A percentile compares a stretch with the other conserved stretches of the same genome.
phyloP scores from a whole-genome alignment of 345 rosid genomes.

The Salix koriyanagi region DNA sequence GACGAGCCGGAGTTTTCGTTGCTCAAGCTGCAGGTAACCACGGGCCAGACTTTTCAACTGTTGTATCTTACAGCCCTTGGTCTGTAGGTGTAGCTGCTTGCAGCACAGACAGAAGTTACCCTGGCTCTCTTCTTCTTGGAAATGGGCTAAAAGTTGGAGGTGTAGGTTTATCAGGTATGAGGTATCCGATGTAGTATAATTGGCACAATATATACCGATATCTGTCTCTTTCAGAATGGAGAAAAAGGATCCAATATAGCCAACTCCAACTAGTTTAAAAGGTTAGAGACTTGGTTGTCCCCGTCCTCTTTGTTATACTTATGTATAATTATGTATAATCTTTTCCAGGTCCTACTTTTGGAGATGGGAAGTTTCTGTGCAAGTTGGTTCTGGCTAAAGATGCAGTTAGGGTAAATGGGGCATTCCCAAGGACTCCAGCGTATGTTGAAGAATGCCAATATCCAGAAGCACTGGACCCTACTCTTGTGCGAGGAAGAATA shows the following conservation, averaged over 20 bases:
- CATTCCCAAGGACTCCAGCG: conserved; percentile 42
- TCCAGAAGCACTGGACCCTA: conserved; percentile 57
- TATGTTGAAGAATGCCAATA: conserved; percentile 71
- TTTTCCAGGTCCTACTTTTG: conserved; percentile 56
- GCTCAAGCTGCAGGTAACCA: conserved; percentile 81
- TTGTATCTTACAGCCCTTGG: conserved; percentile 84
- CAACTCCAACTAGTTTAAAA: not conserved
- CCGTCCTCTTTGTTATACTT: not conserved
- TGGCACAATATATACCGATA: not conserved
- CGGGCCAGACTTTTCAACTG: conserved; percentile 61
- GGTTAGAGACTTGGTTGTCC: not conserved
- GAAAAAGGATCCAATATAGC: not conserved
- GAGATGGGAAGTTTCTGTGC: conserved; percentile 37
- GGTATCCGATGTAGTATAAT: not conserved
- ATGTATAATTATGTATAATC: not conserved
- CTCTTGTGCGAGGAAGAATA: conserved; percentile 44
- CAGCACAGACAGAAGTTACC: conserved; percentile 58
- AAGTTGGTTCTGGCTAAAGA: conserved; percentile 68
- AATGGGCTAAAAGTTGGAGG: conserved; percentile 54
- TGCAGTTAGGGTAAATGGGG: conserved; percentile 41
- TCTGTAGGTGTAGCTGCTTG: conserved; percentile 55
- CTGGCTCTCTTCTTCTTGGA: conserved; percentile 54
- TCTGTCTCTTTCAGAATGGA: not conserved
- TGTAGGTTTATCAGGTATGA: conserved; percentile 67
- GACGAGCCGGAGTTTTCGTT: conserved; percentile 72